A percentile compares a stretch with the other conserved stretches of the same genome.
Conservation (phyloP, 108 stramenopile genomes). For the Epithemia pelagica region DNA sequence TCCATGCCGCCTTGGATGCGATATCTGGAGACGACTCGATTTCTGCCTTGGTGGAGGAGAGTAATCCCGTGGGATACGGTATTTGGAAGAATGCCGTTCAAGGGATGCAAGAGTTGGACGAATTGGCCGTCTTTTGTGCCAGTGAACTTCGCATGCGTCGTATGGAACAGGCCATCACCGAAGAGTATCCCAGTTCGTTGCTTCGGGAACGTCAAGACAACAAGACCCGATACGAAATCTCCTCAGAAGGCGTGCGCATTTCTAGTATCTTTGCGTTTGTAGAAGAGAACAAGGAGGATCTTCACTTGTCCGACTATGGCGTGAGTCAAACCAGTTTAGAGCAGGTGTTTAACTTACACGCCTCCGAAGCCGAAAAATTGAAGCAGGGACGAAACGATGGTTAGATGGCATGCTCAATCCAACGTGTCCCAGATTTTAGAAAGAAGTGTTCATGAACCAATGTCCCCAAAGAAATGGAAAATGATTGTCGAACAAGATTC, state of each 20-base stretch:
- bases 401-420: too few species aligned
- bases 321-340: constrained; percentile 74
- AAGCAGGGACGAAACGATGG: constrained; percentile 27
- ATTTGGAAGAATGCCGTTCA: constrained; percentile 59
- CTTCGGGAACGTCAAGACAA: constrained; percentile 75
- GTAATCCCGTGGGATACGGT: constrained; percentile 44
- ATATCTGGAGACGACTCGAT: constrained; percentile 50
- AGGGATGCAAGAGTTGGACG: constrained; percentile 37
- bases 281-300: constrained; percentile 53
- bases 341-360: constrained; percentile 77
- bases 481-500: too few species aligned
- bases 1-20: constrained; percentile 16
- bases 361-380: constrained; percentile 57
- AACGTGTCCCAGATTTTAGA: too few species aligned
- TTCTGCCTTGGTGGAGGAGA: constrained; percentile 24
- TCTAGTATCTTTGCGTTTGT: constrained; percentile 57
- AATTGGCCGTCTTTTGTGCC: constrained; percentile 51
- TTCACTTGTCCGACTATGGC: constrained; percentile 64
- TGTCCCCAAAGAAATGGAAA: too few species aligned
- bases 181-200: constrained; percentile 37
- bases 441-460: too few species aligned
- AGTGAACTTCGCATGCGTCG: constrained; percentile 57
- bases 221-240: constrained; percentile 69
- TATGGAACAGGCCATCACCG: constrained; percentile 40
- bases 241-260: constrained; percentile 52